Conservation (phyloP, 768 basidiomycete genomes). For the Sporobolomyces roseus region DNA sequence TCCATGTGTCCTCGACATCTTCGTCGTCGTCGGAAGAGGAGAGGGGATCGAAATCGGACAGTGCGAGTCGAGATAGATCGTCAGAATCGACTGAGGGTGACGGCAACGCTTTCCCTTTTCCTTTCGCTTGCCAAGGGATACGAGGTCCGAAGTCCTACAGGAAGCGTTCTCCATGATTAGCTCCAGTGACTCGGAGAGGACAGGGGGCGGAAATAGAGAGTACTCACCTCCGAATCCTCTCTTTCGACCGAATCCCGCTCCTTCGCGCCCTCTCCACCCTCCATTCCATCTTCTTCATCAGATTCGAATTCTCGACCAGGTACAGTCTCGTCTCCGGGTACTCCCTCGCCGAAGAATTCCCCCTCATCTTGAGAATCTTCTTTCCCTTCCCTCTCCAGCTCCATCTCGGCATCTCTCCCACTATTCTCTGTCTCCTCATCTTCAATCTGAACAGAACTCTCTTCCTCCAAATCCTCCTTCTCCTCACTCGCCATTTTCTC, state of each 20-base stretch:
- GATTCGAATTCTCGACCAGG: not conserved
- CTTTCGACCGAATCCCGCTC: too few relatives aligned
- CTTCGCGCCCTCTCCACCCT: too few relatives aligned
- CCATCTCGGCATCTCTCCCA: not conserved
- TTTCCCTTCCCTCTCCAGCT: constrained; percentile 1
- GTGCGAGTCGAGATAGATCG: constrained; percentile 5
- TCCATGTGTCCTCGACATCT: not conserved
- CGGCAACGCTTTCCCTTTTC: constrained; percentile 1
- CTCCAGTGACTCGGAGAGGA: not conserved
- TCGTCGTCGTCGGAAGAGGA: not conserved
- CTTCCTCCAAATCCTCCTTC: too few relatives aligned
- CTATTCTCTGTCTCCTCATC: not conserved
- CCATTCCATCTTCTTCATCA: constrained; percentile 4
- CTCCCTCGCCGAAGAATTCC: constrained; percentile 19
- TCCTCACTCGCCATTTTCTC: too few relatives aligned
- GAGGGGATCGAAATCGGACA: not conserved
- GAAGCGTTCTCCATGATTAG: too few relatives aligned
- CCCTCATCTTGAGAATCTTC: not conserved
- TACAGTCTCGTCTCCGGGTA: constrained; percentile 15
- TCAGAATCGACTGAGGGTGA: constrained; percentile 6
- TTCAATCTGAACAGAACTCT: too few relatives aligned
- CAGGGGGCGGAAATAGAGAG: not conserved
- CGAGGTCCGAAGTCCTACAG: constrained; percentile 11
- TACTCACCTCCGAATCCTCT: constrained; percentile 29
- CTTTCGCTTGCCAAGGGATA: constrained; percentile 12